phyloP scores from a whole-genome alignment of 192 early-diverging fungal genomes.

The Kappamyces sp. region DNA sequence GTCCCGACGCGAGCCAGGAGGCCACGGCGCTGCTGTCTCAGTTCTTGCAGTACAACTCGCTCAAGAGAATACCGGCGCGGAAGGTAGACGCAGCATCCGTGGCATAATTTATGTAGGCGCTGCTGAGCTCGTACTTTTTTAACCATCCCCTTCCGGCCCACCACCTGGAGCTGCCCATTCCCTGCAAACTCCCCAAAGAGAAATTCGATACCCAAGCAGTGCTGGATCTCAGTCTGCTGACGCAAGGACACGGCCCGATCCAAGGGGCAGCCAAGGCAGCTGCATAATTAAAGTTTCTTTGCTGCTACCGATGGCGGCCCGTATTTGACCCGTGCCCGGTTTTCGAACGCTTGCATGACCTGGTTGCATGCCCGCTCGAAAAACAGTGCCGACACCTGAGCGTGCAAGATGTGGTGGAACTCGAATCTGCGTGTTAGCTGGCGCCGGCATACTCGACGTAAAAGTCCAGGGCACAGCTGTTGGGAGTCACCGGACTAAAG shows the following conservation, averaged over 20 bases:
- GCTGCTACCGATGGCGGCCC: slow-evolving; percentile 18
- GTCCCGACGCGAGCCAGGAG: slow-evolving; percentile 42
- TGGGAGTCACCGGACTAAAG: slow-evolving; percentile 43
- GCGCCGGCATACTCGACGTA: slow-evolving; percentile 67
- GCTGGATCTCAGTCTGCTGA: slow-evolving; percentile 34
- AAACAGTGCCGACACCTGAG: slow-evolving; percentile 70
- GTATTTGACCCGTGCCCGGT: slow-evolving; percentile 49
- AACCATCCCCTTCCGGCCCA: slow-evolving; percentile 48
- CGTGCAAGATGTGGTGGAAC: slow-evolving; percentile 74
- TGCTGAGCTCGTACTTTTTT: slow-evolving; percentile 52
- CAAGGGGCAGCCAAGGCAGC: no score
- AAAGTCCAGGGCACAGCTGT: slow-evolving; percentile 26
- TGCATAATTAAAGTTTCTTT: no score
- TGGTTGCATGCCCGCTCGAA: slow-evolving; percentile 69
- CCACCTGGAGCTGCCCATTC: slow-evolving; percentile 54
- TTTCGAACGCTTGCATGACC: slow-evolving; percentile 69
- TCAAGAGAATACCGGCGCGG: slow-evolving; percentile 36
- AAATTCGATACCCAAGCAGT: slow-evolving; percentile 42
- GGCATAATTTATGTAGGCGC: slow-evolving; percentile 30
- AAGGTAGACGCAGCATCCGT: slow-evolving; percentile 24
- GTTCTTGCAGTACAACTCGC: slow-evolving; percentile 49
- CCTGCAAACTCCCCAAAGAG: slow-evolving; percentile 35
- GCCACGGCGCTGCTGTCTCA: slow-evolving; percentile 40
- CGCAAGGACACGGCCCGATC: no score
- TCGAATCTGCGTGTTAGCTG: slow-evolving; percentile 46